phyloP scores from a whole-genome alignment of 805 yeast genomes.

The Barnettozyma wickerhamii region DNA sequence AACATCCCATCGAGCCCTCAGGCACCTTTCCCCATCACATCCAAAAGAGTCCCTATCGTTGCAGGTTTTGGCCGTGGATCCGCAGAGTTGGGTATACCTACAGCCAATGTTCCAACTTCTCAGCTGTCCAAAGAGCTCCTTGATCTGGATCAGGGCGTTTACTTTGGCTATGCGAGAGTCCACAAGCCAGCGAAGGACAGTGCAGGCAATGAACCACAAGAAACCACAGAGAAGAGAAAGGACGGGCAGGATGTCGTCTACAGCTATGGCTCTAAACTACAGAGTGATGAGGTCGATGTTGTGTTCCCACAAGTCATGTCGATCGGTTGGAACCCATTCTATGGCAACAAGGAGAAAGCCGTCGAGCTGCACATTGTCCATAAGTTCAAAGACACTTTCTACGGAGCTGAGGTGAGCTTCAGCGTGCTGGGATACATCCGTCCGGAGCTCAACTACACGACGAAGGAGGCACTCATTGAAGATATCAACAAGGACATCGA shows the following conservation, averaged over 20 bases:
- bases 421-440: conserved; percentile 83
- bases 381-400: conserved; percentile 61
- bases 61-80: conserved; percentile 97
- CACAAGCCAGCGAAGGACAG: conserved; percentile 10
- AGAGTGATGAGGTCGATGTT: conserved; percentile 34
- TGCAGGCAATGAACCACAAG: conserved; percentile 25
- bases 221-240: conserved; percentile 11
- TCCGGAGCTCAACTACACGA: conserved; percentile 83
- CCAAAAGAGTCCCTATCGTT: conserved; percentile 43
- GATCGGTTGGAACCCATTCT: conserved; percentile 94
- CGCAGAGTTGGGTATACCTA: conserved; percentile 88
- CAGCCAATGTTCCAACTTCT: conserved; percentile 79
- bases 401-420: conserved; percentile 73
- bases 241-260: conserved; percentile 45
- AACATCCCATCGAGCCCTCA: conserved; percentile 38
- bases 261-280: conserved; percentile 55
- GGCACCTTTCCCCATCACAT: conserved; percentile 46
- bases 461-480: conserved; percentile 73
- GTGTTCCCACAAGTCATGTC: conserved; percentile 90
- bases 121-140: conserved; percentile 34
- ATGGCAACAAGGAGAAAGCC: conserved; percentile 70
- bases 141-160: conserved; percentile 69
- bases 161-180: conserved; percentile 71
- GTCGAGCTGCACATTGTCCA: conserved; percentile 87
- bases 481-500: conserved; percentile 81